Evolutionary conservation across 2,329 filamentous ascomycete genomes (phyloP).

Genomic region (Neopestalotiopsis sp.): DNA sequence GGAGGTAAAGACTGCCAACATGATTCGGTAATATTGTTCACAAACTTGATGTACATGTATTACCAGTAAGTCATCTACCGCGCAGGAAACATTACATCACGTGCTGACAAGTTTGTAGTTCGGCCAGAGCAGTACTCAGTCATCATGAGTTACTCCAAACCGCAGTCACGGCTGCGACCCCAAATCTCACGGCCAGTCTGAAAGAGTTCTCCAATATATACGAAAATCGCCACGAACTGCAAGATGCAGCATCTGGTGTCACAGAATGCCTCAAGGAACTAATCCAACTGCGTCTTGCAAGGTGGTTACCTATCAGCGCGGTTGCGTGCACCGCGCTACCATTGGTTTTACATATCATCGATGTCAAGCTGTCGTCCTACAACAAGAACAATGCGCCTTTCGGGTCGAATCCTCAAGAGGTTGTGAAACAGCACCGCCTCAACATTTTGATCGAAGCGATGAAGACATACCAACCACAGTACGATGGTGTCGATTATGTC

Average conservation of each 20-base stretch:
- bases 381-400: constrained; percentile 26
- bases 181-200: constrained; percentile 36
- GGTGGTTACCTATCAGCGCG: constrained; percentile 55
- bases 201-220: constrained; percentile 44
- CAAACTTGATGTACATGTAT: constrained; percentile 56
- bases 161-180: constrained; percentile 45
- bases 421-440: constrained; percentile 49
- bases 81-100: too few relatives aligned
- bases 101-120: constrained; percentile 33
- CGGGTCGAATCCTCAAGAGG: constrained; percentile 39
- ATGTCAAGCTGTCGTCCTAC: constrained; percentile 41
- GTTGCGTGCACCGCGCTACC: constrained; percentile 44
- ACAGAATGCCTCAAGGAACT: constrained; percentile 54
- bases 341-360: constrained; percentile 43
- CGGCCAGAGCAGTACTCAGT: constrained; percentile 48
- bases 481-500: constrained; percentile 52
- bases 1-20: constrained; percentile 40
- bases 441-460: constrained; percentile 52
- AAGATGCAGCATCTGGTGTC: constrained; percentile 49
- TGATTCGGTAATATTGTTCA: constrained; percentile 50
- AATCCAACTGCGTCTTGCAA: constrained; percentile 48
- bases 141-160: constrained; percentile 53
- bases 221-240: constrained; percentile 48
- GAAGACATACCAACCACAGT: constrained; percentile 51
- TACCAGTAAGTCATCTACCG: constrained; percentile 47